Percentiles rank a stretch among this genome's conserved stretches.
Evolutionary conservation across 768 basidiomycete genomes (phyloP).

Genomic region (Hypsizygus marmoreus): DNA sequence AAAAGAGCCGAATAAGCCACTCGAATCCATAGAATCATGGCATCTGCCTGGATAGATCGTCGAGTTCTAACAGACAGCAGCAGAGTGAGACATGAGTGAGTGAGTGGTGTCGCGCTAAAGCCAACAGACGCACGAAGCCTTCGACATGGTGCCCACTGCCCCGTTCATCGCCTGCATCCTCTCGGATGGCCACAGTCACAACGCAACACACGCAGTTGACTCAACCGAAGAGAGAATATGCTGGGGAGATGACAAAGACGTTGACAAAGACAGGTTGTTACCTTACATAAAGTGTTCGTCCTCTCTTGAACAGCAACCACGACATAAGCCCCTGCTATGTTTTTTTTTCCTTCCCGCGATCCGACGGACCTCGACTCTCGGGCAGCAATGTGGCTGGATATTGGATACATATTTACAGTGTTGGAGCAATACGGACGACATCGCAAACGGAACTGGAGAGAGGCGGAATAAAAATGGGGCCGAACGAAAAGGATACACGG

Average conservation of each 20-base stretch:
- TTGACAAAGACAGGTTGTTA: slow-evolving; percentile 37
- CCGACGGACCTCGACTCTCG: neutral
- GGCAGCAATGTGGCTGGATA: slow-evolving; percentile 6
- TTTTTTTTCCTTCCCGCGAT: slow-evolving; percentile 2
- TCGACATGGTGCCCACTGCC: no score
- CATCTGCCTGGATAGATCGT: no score
- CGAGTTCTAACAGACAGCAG: no score
- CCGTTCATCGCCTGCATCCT: no score
- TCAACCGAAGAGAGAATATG: no score
- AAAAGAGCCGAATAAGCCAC: no score
- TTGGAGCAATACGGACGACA: neutral
- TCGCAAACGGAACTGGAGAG: neutral
- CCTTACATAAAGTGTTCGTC: slow-evolving; percentile 36
- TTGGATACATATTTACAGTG: slow-evolving; percentile 8
- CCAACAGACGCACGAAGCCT: no score
- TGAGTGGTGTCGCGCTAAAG: no score
- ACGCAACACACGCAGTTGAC: no score
- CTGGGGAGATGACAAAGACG: slow-evolving; percentile 47
- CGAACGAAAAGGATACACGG: neutral
- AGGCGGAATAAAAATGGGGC: neutral
- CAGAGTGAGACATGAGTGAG: no score
- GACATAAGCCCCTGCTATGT: slow-evolving; percentile 14
- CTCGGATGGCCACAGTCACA: no score
- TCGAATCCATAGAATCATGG: no score
- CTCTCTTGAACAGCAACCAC: slow-evolving; percentile 32